phyloP scores from a whole-genome alignment of 2,329 filamentous ascomycete genomes.

The Colletotrichum tanaceti region DNA sequence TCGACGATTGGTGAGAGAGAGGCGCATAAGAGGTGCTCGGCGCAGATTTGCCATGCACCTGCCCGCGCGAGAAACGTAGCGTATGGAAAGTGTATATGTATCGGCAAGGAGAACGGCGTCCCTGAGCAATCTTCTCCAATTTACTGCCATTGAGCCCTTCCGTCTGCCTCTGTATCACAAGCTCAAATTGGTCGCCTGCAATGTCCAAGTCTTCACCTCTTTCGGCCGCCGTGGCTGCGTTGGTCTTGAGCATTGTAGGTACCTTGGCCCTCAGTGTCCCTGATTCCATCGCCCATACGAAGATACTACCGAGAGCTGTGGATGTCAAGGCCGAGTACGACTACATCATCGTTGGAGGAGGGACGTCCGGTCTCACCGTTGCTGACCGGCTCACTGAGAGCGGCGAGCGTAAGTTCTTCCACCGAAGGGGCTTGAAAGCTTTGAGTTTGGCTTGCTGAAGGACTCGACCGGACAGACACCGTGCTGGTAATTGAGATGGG shows the following conservation, averaged over 20 bases:
- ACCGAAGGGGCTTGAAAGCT: neutral
- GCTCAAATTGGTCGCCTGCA: too few species aligned
- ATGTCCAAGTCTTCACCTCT: constrained; percentile 10
- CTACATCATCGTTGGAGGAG: constrained; percentile 44
- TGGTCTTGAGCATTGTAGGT: neutral
- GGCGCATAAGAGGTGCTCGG: too few species aligned
- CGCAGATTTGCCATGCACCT: too few species aligned
- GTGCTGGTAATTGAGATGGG: constrained; percentile 44
- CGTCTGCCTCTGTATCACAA: too few species aligned
- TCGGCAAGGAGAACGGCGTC: too few species aligned
- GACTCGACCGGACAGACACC: constrained; percentile 26
- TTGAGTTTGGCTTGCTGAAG: neutral
- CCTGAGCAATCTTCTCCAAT: too few species aligned
- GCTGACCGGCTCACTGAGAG: constrained; percentile 42
- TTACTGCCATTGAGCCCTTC: too few species aligned
- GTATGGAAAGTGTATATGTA: too few species aligned
- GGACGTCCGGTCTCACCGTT: constrained; percentile 40
- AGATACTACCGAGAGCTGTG: constrained; percentile 3
- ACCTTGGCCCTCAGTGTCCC: constrained; percentile 8
- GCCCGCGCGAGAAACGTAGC: too few species aligned
- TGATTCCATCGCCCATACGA: constrained; percentile 23
- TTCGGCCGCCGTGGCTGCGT: neutral
- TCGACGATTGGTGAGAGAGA: too few species aligned
- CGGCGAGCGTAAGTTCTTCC: constrained; percentile 34
- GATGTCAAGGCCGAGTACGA: constrained; percentile 40